Evolutionary conservation across 2,329 filamentous ascomycete species (phyloP).

Genomic region (Karstenula rhodostoma): DNA sequence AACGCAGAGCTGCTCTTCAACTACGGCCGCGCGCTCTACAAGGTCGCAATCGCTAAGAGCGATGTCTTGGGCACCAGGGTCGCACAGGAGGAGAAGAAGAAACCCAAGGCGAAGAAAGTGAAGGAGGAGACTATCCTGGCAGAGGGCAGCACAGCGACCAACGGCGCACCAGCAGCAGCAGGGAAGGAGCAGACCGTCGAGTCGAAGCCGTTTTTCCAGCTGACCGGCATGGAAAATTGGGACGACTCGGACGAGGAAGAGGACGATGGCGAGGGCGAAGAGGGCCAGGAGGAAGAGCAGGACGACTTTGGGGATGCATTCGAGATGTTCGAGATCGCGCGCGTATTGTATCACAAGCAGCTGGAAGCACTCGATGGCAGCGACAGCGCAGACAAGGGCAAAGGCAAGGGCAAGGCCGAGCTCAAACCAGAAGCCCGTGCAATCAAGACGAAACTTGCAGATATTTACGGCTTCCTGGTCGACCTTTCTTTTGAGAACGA

Average conservation of each 20-base stretch:
- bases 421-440: constrained; percentile 42
- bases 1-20: constrained; percentile 95
- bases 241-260: constrained; percentile 77
- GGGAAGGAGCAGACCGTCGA: constrained; percentile 57
- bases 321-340: constrained; percentile 69
- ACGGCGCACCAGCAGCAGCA: constrained; percentile 50
- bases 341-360: constrained; percentile 66
- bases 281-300: constrained; percentile 59
- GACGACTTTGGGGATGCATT: constrained; percentile 71
- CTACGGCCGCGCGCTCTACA: constrained; percentile 93
- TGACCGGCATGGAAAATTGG: constrained; percentile 93
- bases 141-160: constrained; percentile 36
- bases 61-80: constrained; percentile 90
- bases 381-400: constrained; percentile 52
- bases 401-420: constrained; percentile 57
- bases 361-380: constrained; percentile 53
- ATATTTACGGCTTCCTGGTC: constrained; percentile 91
- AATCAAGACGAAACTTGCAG: constrained; percentile 81
- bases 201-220: constrained; percentile 87
- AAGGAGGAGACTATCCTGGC: constrained; percentile 50
- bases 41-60: constrained; percentile 91
- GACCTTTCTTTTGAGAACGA: constrained; percentile 99
- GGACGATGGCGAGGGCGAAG: constrained; percentile 60
- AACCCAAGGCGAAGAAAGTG: constrained; percentile 57
- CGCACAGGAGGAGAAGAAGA: constrained; percentile 64